phyloP scores from a whole-genome alignment of 805 yeast genomes.

The Tanozyma kutaoensis region DNA sequence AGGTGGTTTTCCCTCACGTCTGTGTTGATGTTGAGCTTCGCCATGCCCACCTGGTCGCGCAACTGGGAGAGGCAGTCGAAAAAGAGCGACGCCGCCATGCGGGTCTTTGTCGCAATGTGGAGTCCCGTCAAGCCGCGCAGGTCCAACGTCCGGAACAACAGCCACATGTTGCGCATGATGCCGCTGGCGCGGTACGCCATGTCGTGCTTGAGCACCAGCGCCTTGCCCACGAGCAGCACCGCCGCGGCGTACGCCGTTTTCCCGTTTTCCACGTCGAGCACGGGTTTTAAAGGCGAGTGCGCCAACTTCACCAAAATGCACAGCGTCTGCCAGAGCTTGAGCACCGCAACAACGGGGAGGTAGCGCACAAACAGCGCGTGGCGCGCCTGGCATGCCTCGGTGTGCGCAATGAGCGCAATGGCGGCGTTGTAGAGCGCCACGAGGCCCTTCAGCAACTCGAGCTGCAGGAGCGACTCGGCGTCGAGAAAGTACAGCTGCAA shows the following conservation, averaged over 20 bases:
- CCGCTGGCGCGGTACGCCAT: conserved; percentile 89
- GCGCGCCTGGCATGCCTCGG: conserved; percentile 42
- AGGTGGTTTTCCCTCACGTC: conserved; percentile 9
- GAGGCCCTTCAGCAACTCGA: conserved; percentile 62
- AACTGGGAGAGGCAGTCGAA: conserved; percentile 82
- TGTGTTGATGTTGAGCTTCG: conserved; percentile 33
- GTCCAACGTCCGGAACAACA: conserved; percentile 56
- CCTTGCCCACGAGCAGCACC: conserved; percentile 53
- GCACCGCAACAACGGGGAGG: conserved; percentile 71
- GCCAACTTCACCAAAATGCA: conserved; percentile 68
- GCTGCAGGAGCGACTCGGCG: conserved; percentile 30
- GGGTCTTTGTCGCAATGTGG: conserved; percentile 52
- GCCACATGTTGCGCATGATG: conserved; percentile 92
- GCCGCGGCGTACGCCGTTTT: conserved; percentile 56
- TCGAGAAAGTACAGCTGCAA: conserved; percentile 75
- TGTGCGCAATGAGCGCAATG: conserved; percentile 53
- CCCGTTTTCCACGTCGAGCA: conserved; percentile 61
- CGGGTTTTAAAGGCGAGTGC: conserved; percentile 58
- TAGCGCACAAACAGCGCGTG: conserved; percentile 57
- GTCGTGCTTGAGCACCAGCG: conserved; percentile 83
- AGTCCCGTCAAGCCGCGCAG: conserved; percentile 28
- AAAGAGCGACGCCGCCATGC: conserved; percentile 88
- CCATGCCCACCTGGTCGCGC: conserved; percentile 81
- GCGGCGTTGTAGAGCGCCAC: conserved; percentile 75
- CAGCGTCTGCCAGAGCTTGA: conserved; percentile 86